A percentile compares a stretch with the other conserved stretches of the same genome.
Evolutionary conservation across 1,284 basidiomycete species (phyloP).

Genomic region (Sporisorium reilianum): DNA sequence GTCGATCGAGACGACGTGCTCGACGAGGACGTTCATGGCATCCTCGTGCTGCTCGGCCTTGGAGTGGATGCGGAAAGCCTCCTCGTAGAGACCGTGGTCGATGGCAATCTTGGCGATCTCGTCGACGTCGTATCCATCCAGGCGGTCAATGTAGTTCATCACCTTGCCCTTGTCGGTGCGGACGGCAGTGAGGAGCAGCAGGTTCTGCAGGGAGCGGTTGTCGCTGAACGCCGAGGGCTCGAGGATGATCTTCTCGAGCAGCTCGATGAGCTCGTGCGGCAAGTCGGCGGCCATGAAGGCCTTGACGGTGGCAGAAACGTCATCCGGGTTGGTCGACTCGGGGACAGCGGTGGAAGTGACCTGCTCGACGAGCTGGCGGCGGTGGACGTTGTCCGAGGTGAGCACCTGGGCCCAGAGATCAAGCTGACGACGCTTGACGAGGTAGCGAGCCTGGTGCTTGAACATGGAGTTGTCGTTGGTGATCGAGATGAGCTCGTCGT

Average conservation of each 20-base stretch:
- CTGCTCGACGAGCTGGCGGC: conserved; percentile 94
- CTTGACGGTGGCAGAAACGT: conserved; percentile 98
- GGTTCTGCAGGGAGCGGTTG: conserved; percentile 78
- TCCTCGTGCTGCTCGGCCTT: conserved; percentile 70
- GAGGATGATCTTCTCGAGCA: conserved; percentile 98
- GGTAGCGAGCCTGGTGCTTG: conserved; percentile 98
- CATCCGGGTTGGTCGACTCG: conserved; percentile 97
- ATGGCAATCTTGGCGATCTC: conserved; percentile 98
- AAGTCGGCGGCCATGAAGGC: conserved; percentile 97
- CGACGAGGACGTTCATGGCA: conserved; percentile 97
- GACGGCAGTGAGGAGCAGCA: conserved; percentile 94
- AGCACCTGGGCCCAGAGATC: conserved; percentile 98
- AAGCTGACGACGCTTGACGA: conserved; percentile 93
- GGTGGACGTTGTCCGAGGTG: conserved; percentile 87
- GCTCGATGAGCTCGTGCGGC: conserved; percentile 95
- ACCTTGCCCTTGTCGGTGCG: conserved; percentile 99
- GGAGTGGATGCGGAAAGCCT: conserved; percentile 77
- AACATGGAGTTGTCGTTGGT: conserved; percentile 99
- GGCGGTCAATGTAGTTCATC: conserved; percentile 96
- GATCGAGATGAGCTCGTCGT: conserved; percentile 95
- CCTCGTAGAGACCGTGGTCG: conserved; percentile 94
- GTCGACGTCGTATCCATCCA: conserved; percentile 91
- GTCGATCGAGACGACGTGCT: conserved; percentile 97
- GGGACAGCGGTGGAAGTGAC: conserved; percentile 85
- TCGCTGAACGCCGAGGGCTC: conserved; percentile 98